Evolutionary conservation across 2,329 filamentous ascomycete species (phyloP), one percentile per base, ranked within the genome.

Genomic region (Metarhizium humberi): DNA sequence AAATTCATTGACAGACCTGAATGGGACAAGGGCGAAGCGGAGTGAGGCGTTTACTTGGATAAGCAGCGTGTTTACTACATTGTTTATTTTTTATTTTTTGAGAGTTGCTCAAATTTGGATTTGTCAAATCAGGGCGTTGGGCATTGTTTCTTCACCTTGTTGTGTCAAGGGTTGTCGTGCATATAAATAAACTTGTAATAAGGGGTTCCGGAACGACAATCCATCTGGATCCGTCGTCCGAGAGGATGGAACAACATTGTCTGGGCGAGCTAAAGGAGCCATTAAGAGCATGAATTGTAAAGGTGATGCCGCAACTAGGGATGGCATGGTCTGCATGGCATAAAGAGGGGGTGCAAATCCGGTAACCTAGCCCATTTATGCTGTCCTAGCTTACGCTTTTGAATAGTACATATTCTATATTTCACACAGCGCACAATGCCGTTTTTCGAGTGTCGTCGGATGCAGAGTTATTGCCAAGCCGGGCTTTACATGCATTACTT

Each of bases 351-450:
- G 51, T 54, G 16, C 38, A 25, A 34, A n/a, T 48, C 20, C 30
- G 14, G 29, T 57, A 36, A 55, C 57, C 57, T 11, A 51, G 55
- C 55, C 45, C 52, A 56, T 56, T 18, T 51, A 54, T 54, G 55
- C 56, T 51, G 50, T 53, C 54, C 55, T 51, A 11, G 25, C 14
- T 16, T 14, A 48, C 7, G 18, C 20, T 48, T 30, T 4, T 46
- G 10, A 45, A 34, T n/a, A 30, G 51, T 53, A 62, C 53, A 62
- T 62, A 60, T 53, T 60, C 58, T 46, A 36, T 38, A 50, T 43
- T 61, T 60, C 14, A 10, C 32, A 36, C 60, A 34, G 40, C n/a
- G 16, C 40, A 42, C 10, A 42, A 16, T 42, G 32, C 32, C 6
- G 32, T 8, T 34, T 34, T 5, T 34, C 32, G 32, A 34, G 25